Evolutionary conservation across 2,329 filamentous ascomycete species (phyloP), one percentile per base, ranked within the genome.

Genomic region (Nothopassalora personata): DNA sequence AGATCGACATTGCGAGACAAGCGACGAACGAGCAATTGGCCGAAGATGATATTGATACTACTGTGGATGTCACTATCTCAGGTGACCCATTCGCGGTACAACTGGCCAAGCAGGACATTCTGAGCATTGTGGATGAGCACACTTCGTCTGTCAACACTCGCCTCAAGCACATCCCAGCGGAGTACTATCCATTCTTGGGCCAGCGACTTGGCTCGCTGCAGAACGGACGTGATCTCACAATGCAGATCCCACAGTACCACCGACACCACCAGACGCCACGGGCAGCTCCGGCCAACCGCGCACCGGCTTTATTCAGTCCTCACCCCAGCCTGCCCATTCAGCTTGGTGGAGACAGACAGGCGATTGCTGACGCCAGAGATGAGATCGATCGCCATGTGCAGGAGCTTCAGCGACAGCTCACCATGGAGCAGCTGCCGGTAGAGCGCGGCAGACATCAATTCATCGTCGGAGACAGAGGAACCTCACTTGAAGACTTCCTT

Each of bases 151-250:
- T 92, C 70, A 94, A 85, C 76, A 82, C 91, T 58, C 90, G 89
- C 68, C 76, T 99, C 65, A 90, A 87, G 74, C 86, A 87, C 52
- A 88, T 99, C 60, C 92, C 94, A 7, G 84, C 91, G 28, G 91
- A 96, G 72, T 95, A 94, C 75, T 99, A 94, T 76, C 93, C 93
- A 54, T 99, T 99, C 79, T 87, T 99, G 73, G 90, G 91, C 71
- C 79, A 83, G 50, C 79, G 85, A 53, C 77, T 90, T 57, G 81
- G 84, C 64, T 82, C 83, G 39, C 80, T 96, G 54, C 88, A 93
- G 74, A 78, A 86, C 60, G 83, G 83, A 62, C 88, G 87, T 62
- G 89, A 90, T 62, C 81, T 96, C 36, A 87, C 89, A 71, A 82
- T 99, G 63, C 85, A 89, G 58, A 87, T 99, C 50, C 94, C 94